Evolutionary conservation across 2,329 filamentous ascomycete species (phyloP), one percentile per base, ranked within the genome.

Genomic region (Aureobasidium pullulans): DNA sequence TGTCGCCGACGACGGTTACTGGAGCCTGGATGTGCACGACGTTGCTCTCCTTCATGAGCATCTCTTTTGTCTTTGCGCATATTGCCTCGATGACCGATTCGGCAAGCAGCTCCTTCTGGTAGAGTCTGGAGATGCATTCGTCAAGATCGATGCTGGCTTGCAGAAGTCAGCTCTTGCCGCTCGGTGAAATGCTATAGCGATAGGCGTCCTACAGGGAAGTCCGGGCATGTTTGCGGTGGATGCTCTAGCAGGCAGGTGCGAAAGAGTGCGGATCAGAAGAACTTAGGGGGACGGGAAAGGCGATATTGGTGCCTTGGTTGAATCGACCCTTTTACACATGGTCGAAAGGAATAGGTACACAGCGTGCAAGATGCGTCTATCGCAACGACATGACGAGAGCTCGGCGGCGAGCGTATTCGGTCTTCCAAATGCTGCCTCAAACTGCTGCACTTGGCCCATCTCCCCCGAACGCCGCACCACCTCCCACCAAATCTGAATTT

Each of bases 41-140:
- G 76, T 99, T 99, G 83, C 93, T 97, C 84, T 99, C 94, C 72
- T 95, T 93, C 94, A 99, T 99, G 67, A 99, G 83, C 67, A 99
- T 81, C 79, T 99, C 94, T 73, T 99, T 99, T 23, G 95, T 94
- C 75, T 99, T 99, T 74, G 94, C 92, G 79, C 94, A 99, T 84
- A 99, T 93, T 69, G 94, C 94, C 78, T 99, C 94, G 75, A 99
- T 93, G 66, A 99, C 92, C 43, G 93, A 96, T 76, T 99, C 94
- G 69, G 94, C 92, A 61, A 99, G 84, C 62, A 99, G 84, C 75
- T 97, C 94, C 74, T 96, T 96, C 72, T 94, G 93, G 78, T 97
- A 97, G 57, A 99, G 84, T 66, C 93, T 88, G 72, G 90, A 86
- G 77, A 99, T 97, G 78, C 94, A 99, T 83, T 97, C 91, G 79